These are phyloP conservation scores for Picea sitchensis DNA, from an alignment of 75 land plant species.

Conservation along the genomic window DNA sequence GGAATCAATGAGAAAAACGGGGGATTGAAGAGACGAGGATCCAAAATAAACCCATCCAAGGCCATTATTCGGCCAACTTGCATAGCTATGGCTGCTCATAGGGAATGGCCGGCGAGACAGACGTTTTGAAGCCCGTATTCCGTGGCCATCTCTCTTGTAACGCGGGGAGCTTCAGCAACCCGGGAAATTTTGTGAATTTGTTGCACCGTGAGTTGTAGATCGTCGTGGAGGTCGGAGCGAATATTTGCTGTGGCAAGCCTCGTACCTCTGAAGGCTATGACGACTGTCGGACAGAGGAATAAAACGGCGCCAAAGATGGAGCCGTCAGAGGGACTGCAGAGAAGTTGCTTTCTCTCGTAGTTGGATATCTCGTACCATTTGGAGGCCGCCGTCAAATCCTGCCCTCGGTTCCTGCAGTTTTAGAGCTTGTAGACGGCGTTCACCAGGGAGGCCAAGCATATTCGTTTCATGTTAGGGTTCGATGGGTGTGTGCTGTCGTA, in stretches of 20 bases:
- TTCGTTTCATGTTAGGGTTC: constrained; percentile 38
- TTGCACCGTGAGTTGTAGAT: constrained; percentile 49
- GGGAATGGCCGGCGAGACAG: constrained; percentile 54
- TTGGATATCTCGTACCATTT: constrained; percentile 64
- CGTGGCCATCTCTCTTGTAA: constrained; percentile 23
- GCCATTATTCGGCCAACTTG: constrained; percentile 59
- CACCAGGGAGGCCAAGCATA: constrained; percentile 62
- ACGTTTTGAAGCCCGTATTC: constrained; percentile 47
- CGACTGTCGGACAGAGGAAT: constrained; percentile 55
- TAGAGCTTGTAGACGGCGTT: constrained; percentile 71
- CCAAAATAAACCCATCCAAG: constrained; percentile 47
- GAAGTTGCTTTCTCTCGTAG: constrained; percentile 43
- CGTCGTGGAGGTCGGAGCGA: constrained; percentile 48
- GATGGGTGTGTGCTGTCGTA: constrained; percentile 10
- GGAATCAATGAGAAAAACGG: constrained; percentile 34
- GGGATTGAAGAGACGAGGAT: constrained; percentile 73
- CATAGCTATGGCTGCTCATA: constrained; percentile 69
- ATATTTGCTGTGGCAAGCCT: constrained; percentile 45
- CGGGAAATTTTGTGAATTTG: constrained; percentile 61
- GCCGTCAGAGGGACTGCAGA: constrained; percentile 51
- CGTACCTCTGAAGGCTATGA: constrained; percentile 62
- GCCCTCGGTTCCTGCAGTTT: constrained; percentile 49
- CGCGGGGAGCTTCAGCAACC: constrained; percentile 36
- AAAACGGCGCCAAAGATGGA: constrained; percentile 57
- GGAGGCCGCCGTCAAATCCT: constrained; percentile 30